Evolutionary conservation across 192 early-diverging fungal species (phyloP).

Genomic region (Podila minutissima): DNA sequence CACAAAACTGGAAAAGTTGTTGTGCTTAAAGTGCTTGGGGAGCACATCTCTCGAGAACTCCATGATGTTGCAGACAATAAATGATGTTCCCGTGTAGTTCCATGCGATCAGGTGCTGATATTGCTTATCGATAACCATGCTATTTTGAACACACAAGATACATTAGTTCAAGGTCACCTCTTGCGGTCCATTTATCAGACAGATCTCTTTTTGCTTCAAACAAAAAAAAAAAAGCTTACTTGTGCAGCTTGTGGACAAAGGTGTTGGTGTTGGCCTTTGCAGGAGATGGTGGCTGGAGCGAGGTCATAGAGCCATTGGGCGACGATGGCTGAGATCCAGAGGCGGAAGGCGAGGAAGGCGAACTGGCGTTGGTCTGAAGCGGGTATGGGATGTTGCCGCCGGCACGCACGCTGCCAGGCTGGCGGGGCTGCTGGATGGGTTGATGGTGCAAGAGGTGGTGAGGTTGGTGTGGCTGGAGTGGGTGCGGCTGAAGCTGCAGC

Average conservation of each 20-base stretch:
- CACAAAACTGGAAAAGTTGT: slow-evolving; percentile 92
- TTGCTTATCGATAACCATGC: slow-evolving; percentile 87
- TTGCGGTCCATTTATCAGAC: background rate
- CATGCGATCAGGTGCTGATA: slow-evolving; percentile 92
- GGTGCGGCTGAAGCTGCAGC: slow-evolving; percentile 1
- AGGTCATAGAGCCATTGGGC: slow-evolving; percentile 46
- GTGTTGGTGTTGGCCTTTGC: slow-evolving; percentile 63
- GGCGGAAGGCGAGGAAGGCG: slow-evolving; percentile 48
- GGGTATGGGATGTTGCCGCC: slow-evolving; percentile 46
- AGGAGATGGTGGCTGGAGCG: slow-evolving; percentile 55
- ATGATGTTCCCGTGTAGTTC: slow-evolving; percentile 89
- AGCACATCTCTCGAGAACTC: slow-evolving; percentile 91
- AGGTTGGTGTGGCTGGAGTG: background rate
- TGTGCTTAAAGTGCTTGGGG: slow-evolving; percentile 94
- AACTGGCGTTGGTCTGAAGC: slow-evolving; percentile 28
- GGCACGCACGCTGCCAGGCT: slow-evolving; percentile 36
- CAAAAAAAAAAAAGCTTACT: slow-evolving; percentile 33
- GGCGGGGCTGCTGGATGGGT: slow-evolving; percentile 20
- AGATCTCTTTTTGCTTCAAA: background rate
- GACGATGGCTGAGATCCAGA: slow-evolving; percentile 51
- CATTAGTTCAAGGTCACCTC: background rate
- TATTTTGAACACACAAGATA: slow-evolving; percentile 8
- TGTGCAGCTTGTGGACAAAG: slow-evolving; percentile 68
- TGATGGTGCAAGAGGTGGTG: slow-evolving; percentile 1
- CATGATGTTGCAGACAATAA: slow-evolving; percentile 91